Base-by-base conservation (phyloP, 371 early-diverging fungal species). In the Amoeboaphelidium occidentale region DNA sequence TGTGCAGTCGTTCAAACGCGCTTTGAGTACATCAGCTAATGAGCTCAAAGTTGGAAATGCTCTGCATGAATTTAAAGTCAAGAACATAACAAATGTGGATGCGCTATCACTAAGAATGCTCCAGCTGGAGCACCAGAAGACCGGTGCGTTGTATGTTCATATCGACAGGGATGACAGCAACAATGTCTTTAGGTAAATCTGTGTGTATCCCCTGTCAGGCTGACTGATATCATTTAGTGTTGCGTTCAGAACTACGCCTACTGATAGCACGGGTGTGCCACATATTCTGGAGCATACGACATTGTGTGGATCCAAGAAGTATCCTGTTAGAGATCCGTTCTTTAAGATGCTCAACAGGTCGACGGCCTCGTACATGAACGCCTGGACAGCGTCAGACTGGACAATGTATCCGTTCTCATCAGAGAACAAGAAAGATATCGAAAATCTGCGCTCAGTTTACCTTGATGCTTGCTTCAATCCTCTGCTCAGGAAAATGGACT, bases 301-400 rank as follows among this genome's bases (percentile, higher is more conserved):
- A 1, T 69, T 93, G 45, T 93, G 94, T 53, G 92, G 94, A 2
- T 79, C 80, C 50, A 52, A 73, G 46, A 67, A 67, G 48, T 93
- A 76, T 55, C 94, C 93, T 24, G 85, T 93, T 4, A 67, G 91
- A 22, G 94, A 93, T 59, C 94, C 94, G 17, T 93, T 92, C 54
- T 92, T 93, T 67, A 90, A 91, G 59, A 93, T 93, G 94, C 62
- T 88, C 45, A 87, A 87, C 55, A 75, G 94, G n/a, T 80, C 81
- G 50, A 73, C 92, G 67, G 75, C 92, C 20, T 92, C 87, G 1
- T 93, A 79, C 57, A 93, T 93, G 94, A 93, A 93, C 53, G 94
- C 94, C 0, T 76, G 82, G 66, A 93, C 94, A 2, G 83, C 79
- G 14, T 72, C 74, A 49, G 88, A 90, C 52, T 76, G 79, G 52